phyloP scores from a whole-genome alignment of 768 basidiomycete species.

The Asterophora lycoperdoides region DNA sequence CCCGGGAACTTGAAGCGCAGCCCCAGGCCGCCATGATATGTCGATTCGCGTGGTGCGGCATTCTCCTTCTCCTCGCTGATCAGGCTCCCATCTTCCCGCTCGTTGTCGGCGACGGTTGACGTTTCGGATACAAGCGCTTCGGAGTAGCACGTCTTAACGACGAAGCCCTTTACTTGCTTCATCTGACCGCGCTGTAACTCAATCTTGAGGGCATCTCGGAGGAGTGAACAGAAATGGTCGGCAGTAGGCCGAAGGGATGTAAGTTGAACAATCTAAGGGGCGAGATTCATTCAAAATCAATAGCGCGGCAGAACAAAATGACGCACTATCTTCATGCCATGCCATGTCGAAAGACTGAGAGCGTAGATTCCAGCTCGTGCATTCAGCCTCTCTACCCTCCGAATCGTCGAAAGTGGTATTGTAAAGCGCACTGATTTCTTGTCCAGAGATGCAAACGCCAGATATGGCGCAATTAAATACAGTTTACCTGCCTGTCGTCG shows the following conservation, averaged over 20 bases:
- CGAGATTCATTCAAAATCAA: neutral
- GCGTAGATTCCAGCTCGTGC: conserved; percentile 94
- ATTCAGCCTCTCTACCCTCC: conserved; percentile 91
- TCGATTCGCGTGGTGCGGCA: conserved; percentile 40
- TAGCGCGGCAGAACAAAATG: neutral
- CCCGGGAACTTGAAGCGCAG: conserved; percentile 87
- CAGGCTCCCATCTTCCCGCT: conserved; percentile 65
- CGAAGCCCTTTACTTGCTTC: conserved; percentile 88
- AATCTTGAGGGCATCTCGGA: conserved; percentile 85
- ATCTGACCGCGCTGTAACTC: conserved; percentile 89
- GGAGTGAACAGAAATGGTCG: conserved; percentile 84
- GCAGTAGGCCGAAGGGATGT: conserved; percentile 92
- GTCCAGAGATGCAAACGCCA: conserved; percentile 88
- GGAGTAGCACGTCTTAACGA: conserved; percentile 89
- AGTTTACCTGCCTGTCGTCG: conserved; percentile 77
- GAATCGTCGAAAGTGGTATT: conserved; percentile 85
- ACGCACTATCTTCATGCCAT: conserved; percentile 87
- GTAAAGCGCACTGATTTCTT: conserved; percentile 90
- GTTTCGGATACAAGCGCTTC: conserved; percentile 73
- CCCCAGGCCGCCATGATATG: conserved; percentile 76
- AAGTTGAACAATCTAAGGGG: conserved; percentile 77
- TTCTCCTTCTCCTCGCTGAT: conserved; percentile 51
- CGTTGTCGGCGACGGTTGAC: conserved; percentile 55
- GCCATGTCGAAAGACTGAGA: conserved; percentile 91
- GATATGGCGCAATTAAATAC: conserved; percentile 82